Evolutionary conservation across 2,329 filamentous ascomycete species (phyloP).

Genomic region (Claviceps sp.): DNA sequence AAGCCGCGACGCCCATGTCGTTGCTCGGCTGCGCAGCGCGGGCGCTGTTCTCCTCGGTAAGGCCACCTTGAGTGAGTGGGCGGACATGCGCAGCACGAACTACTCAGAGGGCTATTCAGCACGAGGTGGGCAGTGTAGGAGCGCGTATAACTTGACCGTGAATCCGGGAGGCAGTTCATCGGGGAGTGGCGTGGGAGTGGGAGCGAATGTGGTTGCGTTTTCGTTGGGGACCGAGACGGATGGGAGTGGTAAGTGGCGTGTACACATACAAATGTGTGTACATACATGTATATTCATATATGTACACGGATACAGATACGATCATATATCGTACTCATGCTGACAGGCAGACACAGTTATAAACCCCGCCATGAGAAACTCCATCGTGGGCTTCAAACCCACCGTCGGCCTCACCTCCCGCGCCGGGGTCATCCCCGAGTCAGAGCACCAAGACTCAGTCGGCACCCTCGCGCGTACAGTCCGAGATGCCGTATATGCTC

Average conservation of each 20-base stretch:
- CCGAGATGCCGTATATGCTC: slow-evolving; percentile 50
- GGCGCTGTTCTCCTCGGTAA: slow-evolving; percentile 61
- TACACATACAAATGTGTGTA: too few species aligned
- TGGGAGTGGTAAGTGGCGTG: slow-evolving; percentile 34
- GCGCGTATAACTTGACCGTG: slow-evolving; percentile 53
- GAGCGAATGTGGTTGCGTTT: slow-evolving; percentile 48
- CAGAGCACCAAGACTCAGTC: slow-evolving; percentile 53
- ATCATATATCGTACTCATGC: too few species aligned
- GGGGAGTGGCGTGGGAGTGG: slow-evolving; percentile 51
- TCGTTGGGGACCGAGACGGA: slow-evolving; percentile 64
- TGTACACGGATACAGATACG: too few species aligned
- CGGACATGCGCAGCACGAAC: slow-evolving; percentile 53
- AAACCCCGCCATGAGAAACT: slow-evolving; percentile 56
- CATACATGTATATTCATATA: too few species aligned
- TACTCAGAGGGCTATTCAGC: slow-evolving; percentile 56
- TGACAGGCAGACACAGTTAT: slow-evolving; percentile 37
- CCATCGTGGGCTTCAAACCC: slow-evolving; percentile 60
- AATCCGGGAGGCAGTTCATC: slow-evolving; percentile 58
- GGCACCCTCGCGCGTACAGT: slow-evolving; percentile 56
- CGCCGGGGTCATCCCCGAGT: slow-evolving; percentile 50
- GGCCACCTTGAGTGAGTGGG: slow-evolving; percentile 60
- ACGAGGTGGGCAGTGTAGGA: slow-evolving; percentile 49
- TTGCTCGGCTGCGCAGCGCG: slow-evolving; percentile 45
- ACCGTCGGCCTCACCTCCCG: slow-evolving; percentile 61
- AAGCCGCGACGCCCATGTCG: slow-evolving; percentile 53